A percentile compares a stretch with the other conserved stretches of the same genome.
Evolutionary conservation across 371 early-diverging fungal species (phyloP).

Genomic region (Gilbertella persicaria): DNA sequence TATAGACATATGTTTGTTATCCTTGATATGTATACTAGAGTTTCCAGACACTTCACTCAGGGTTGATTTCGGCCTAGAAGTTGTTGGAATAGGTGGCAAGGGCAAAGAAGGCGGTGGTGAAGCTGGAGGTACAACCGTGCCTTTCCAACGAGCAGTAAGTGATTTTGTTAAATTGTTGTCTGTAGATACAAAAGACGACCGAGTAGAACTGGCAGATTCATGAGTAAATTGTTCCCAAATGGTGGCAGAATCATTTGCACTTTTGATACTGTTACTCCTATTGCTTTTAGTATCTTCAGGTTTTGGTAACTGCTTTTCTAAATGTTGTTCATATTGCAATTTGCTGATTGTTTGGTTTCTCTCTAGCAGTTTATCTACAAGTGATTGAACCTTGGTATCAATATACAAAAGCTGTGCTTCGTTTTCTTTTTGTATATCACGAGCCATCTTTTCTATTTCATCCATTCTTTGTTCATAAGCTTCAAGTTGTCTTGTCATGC

Average conservation of each 20-base stretch:
- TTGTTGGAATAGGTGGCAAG: constrained; percentile 25
- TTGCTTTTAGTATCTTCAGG: background rate
- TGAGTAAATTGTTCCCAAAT: constrained; percentile 6
- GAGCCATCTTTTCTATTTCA: constrained; percentile 4
- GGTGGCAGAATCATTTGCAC: background rate
- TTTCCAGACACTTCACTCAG: constrained; percentile 8
- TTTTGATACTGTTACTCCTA: background rate
- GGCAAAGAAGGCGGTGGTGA: constrained; percentile 29
- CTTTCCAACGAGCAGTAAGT: constrained; percentile 21
- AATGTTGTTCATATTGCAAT: constrained; percentile 6
- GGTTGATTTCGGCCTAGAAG: constrained; percentile 1
- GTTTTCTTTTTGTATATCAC: constrained; percentile 15
- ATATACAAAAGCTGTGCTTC: constrained; percentile 12
- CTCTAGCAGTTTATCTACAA: constrained; percentile 6
- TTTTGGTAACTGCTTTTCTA: constrained; percentile 2
- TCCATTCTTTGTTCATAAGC: constrained; percentile 2
- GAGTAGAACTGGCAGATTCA: constrained; percentile 5
- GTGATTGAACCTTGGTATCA: constrained; percentile 23
- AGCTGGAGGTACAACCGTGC: constrained; percentile 20
- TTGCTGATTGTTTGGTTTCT: constrained; percentile 10
- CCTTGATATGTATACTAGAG: background rate
- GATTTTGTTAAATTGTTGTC: background rate
- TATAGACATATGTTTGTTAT: constrained; percentile 12
- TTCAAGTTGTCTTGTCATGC: background rate
- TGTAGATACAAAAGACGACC: constrained; percentile 13